Base-by-base conservation (phyloP, 2,329 filamentous ascomycete species). In the Clonostachys sp. region DNA sequence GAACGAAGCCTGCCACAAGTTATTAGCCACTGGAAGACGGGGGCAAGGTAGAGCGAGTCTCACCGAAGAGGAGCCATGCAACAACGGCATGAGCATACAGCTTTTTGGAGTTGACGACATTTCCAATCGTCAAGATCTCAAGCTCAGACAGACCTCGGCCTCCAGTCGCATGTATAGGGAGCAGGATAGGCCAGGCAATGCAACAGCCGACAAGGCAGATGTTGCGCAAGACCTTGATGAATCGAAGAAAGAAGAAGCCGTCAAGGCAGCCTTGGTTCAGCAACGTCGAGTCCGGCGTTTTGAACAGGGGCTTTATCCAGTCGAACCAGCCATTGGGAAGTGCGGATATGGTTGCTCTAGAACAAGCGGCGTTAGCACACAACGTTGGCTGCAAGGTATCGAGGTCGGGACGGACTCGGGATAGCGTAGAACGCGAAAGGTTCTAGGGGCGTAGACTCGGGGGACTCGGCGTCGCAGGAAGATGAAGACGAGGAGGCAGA, bases 251-350 rank as follows among this genome's bases (percentile, higher is more conserved):
- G 45, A 97, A 83, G 66, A 92, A 97, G 34, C 87, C 88, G 63
- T 99, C 92, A 52, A 99, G 80, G 1, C 91, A 95, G 63, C 92
- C 89, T 70, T 96, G 90, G 59, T 94, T 89, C 18, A 97, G 80
- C 24, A 91, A 82, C 60, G 89, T 90, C 39, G 84, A 83, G 62
- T 97, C 91, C 5, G 79, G 78, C 41, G 80, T 77, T 56, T 77
- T 78, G 70, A 81, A 86, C 67, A 89, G 87, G 12, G 77, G 71
- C 10, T 68, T 67, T 49, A 90, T 65, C 87, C 87, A 91, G 55
- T 86, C 80, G 57, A 87, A 70, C 42, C 83, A 62, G 46, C 86
- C 84, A 24, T 62, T 72, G 4, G 84, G 81, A 0, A 86, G 71
- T 3, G 71, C 60, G 18, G 81, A 81, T 12, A 78, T 80, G 34